A percentile compares a stretch with the other conserved stretches of the same genome.
Conservation (phyloP, 176 grass and related monocot genomes). For the Aegilops tauschii region DNA sequence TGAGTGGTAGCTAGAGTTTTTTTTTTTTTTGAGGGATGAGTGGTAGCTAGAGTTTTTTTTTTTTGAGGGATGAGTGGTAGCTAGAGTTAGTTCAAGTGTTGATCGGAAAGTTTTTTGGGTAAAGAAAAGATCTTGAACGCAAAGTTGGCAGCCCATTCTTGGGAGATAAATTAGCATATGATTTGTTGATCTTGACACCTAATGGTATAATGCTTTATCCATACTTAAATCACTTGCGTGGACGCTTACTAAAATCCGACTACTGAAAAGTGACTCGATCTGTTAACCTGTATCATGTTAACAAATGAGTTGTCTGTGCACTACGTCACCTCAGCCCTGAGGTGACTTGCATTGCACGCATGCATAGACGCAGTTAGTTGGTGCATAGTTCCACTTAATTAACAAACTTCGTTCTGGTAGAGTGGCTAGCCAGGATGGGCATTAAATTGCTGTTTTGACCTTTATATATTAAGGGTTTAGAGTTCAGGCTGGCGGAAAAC, state of each 20-base stretch:
- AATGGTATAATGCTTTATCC: conserved; percentile 5
- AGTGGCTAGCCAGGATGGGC: background rate
- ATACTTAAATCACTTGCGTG: conserved; percentile 16
- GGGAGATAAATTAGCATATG: conserved; percentile 22
- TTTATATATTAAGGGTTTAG: too few species aligned
- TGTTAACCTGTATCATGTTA: conserved; percentile 21
- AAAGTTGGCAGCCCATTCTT: conserved; percentile 32
- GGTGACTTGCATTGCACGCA: background rate
- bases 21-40: too few species aligned
- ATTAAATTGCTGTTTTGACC: too few species aligned
- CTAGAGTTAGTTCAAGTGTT: conserved; percentile 38
- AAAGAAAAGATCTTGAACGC: background rate
- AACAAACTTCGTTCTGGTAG: background rate
- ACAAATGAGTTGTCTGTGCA: background rate
- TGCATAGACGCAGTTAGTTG: background rate
- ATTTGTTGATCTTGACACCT: conserved; percentile 27
- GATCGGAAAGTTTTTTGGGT: conserved; percentile 12
- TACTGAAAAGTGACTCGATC: conserved; percentile 17
- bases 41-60: too few species aligned
- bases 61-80: too few species aligned
- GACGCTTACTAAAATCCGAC: conserved; percentile 21
- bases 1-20: too few species aligned
- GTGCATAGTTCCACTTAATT: background rate
- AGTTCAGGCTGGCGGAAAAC: too few species aligned
- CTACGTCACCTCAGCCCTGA: background rate